Base-by-base conservation (phyloP, 495 filamentous ascomycete genomes). In the Aspergillus cavernicola region DNA sequence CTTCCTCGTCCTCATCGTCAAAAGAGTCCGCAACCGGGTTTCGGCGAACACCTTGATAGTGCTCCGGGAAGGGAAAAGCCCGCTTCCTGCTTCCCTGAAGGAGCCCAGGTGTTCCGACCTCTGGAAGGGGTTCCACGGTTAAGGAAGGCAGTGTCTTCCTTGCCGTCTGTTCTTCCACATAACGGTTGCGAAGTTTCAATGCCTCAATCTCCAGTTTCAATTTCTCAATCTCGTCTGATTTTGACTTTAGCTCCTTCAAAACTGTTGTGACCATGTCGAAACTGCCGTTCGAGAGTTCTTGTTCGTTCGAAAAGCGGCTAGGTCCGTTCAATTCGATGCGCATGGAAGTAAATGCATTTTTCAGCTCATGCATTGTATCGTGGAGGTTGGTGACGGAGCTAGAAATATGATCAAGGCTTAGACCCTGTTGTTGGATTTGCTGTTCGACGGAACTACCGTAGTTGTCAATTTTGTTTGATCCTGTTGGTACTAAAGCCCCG, bases 261-360 rank as follows among this genome's bases (percentile, higher is more conserved):
- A 77, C 72, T 2, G 71, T 75, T 2, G 66, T 62, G 26, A 77
- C 63, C 74, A 77, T 75, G 11, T 74, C 65, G 39, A 73, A 72
- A 6, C 64, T 62, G 56, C 10, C 50, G 54, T 49, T 50, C 16
- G 35, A 42, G 26, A 43, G 40, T 13, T 23, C 62, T 43, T 28
- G 56, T 32, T 55, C 64, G 42, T 13, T 52, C 5, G 46, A 24
- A 15, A 63, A 57, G 10, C 65, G 53, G 20, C 37, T 63, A 0
- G 70, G 63, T 1, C 61, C 63, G 38, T 75, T 72, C 29, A 77
- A 32, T 39, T 77, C 72, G 16, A 77, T 70, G 13, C 71, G 72
- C 24, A 77, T 65, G 1, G 72, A 58, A 1, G 65, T 73, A 48
- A 77, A 77, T 13, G 72, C 69, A 29, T 65, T 54, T 50, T 77